Conservation (phyloP, 163 green algal genomes). For the Scenedesmus sp. region DNA sequence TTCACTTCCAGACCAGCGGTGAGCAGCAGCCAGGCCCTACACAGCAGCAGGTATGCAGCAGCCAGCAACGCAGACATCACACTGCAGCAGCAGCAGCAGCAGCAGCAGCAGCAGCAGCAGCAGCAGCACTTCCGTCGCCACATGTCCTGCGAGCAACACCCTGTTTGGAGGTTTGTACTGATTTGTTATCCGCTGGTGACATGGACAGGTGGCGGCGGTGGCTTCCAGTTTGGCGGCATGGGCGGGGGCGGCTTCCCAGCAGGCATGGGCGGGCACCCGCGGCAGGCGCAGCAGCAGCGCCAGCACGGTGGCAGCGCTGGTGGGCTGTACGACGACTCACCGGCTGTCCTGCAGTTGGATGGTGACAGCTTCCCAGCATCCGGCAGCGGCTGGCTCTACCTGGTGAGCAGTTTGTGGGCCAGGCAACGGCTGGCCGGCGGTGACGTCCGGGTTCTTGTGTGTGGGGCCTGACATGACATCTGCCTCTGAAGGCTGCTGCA, state of each 20-base stretch:
- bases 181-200: not conserved
- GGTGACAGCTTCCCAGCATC: constrained; percentile 68
- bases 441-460: not conserved
- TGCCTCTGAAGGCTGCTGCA: not conserved
- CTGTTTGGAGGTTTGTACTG: not conserved
- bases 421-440: no score
- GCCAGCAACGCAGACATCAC: no score
- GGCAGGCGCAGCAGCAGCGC: constrained; percentile 37
- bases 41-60: no score
- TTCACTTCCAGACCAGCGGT: constrained; percentile 71
- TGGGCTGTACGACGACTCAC: constrained; percentile 75
- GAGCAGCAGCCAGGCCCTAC: constrained; percentile 20
- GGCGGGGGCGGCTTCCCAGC: constrained; percentile 42
- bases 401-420: no score
- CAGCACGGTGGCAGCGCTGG: constrained; percentile 21
- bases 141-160: not conserved
- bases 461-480: not conserved
- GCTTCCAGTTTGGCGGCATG: constrained; percentile 36
- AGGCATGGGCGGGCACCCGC: constrained; percentile 52
- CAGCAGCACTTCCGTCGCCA: no score
- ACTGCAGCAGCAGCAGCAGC: not conserved
- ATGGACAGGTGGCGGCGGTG: not conserved
- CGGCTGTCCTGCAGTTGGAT: constrained; percentile 65
- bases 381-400: constrained; percentile 72
- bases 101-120: no score